A percentile compares a stretch with the other conserved stretches of the same genome.
These are phyloP conservation scores for Urtica urens DNA, from an alignment of 306 rosid species.

Conservation along the genomic window DNA sequence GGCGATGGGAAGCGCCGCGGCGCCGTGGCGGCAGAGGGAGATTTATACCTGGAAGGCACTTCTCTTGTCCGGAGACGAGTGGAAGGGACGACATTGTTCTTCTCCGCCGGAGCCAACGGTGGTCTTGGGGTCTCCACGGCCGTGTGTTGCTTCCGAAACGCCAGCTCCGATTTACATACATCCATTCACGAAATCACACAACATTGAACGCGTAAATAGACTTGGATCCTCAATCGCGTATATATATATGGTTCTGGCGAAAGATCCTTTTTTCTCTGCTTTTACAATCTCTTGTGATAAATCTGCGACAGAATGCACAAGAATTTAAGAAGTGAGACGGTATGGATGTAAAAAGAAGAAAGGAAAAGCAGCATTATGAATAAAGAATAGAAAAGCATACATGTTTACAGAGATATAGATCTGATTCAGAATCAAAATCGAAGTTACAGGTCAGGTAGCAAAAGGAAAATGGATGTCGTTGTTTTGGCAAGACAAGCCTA, in stretches of 20 bases:
- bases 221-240: constrained; percentile 14
- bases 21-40: constrained; percentile 48
- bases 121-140: constrained; percentile 39
- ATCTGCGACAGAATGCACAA: constrained; percentile 48
- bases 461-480: constrained; percentile 31
- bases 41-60: constrained; percentile 58
- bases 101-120: constrained; percentile 65
- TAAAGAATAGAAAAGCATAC: constrained; percentile 35
- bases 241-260: constrained; percentile 20
- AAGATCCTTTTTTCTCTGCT: constrained; percentile 63
- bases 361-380: constrained; percentile 31
- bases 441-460: constrained; percentile 18
- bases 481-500: constrained; percentile 24
- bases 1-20: constrained; percentile 69
- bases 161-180: constrained; percentile 52
- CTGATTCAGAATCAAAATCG: constrained; percentile 27
- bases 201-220: constrained; percentile 41
- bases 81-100: constrained; percentile 53
- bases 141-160: constrained; percentile 46
- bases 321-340: constrained; percentile 34
- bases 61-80: constrained; percentile 43
- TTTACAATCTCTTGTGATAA: constrained; percentile 51
- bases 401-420: constrained; percentile 66
- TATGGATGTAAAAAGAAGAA: constrained; percentile 33
- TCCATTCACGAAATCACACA: constrained; percentile 88